A percentile compares a stretch with the other conserved stretches of the same genome.
phyloP scores from a whole-genome alignment of 352 stramenopile genomes.

The Pythium sp. region DNA sequence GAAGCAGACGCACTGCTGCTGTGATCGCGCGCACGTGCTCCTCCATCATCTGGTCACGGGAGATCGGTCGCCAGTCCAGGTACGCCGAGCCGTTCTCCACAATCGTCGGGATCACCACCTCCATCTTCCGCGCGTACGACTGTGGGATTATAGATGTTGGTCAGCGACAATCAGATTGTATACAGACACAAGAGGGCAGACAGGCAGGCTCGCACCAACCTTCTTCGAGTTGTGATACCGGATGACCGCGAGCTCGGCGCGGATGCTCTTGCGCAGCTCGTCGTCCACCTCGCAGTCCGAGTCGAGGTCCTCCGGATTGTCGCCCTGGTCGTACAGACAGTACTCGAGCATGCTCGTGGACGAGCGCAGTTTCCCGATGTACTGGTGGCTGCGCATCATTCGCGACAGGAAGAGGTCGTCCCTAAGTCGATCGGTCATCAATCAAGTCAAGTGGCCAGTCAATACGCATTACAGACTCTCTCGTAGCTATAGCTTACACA shows the following conservation, averaged over 20 bases:
- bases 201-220: constrained; percentile 30
- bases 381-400: constrained; percentile 81
- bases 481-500: not conserved
- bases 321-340: constrained; percentile 78
- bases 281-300: constrained; percentile 80
- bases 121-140: constrained; percentile 77
- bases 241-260: constrained; percentile 68
- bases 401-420: constrained; percentile 81
- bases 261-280: constrained; percentile 70
- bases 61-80: constrained; percentile 70
- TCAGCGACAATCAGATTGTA: not conserved
- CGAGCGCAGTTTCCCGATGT: constrained; percentile 83
- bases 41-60: constrained; percentile 77
- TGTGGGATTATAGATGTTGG: constrained; percentile 13
- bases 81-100: constrained; percentile 57
- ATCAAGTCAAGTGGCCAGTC: not conserved
- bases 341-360: constrained; percentile 85
- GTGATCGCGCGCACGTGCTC: constrained; percentile 65
- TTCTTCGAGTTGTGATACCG: constrained; percentile 76
- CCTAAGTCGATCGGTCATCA: constrained; percentile 14
- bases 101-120: constrained; percentile 75
- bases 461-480: not conserved
- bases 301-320: constrained; percentile 84
- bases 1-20: constrained; percentile 31
- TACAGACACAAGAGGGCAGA: too few species aligned